A percentile compares a stretch with the other conserved stretches of the same genome.
Evolutionary conservation across 2,329 filamentous ascomycete species (phyloP).

Genomic region (Falciphora oryzae): DNA sequence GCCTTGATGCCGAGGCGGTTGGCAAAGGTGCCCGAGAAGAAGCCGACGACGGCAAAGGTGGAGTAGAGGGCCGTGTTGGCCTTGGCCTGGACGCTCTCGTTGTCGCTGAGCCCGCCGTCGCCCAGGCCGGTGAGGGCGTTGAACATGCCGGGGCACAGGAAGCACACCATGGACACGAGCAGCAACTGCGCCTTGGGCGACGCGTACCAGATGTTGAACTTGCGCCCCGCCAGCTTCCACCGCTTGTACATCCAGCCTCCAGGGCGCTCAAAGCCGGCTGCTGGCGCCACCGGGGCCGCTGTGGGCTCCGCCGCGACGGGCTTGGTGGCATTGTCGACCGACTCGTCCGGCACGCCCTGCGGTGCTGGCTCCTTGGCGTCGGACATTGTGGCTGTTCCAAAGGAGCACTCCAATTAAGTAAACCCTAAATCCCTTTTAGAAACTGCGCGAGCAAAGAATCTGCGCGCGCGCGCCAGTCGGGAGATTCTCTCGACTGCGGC

Average conservation of each 20-base stretch:
- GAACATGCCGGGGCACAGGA: conserved; percentile 24
- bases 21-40: conserved; percentile 71
- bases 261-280: conserved; percentile 29
- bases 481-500: neutral
- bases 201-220: conserved; percentile 59
- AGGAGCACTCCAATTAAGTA: neutral
- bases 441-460: no score
- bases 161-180: conserved; percentile 66
- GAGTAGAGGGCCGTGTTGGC: conserved; percentile 42
- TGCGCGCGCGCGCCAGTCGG: neutral
- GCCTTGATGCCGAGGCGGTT: conserved; percentile 67
- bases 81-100: conserved; percentile 17
- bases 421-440: no score
- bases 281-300: neutral
- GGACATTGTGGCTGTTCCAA: neutral
- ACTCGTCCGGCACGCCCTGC: neutral
- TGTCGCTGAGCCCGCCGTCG: conserved; percentile 21
- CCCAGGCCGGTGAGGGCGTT: conserved; percentile 23
- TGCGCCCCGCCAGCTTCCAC: conserved; percentile 42
- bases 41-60: conserved; percentile 52
- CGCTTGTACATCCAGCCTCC: conserved; percentile 64
- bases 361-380: conserved; percentile 6
- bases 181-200: conserved; percentile 67
- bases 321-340: conserved; percentile 1
- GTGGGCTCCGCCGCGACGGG: neutral